Evolutionary conservation across 2,329 filamentous ascomycete species (phyloP), one percentile per base, ranked within the genome.

Genomic region (Fusarium devonianum): DNA sequence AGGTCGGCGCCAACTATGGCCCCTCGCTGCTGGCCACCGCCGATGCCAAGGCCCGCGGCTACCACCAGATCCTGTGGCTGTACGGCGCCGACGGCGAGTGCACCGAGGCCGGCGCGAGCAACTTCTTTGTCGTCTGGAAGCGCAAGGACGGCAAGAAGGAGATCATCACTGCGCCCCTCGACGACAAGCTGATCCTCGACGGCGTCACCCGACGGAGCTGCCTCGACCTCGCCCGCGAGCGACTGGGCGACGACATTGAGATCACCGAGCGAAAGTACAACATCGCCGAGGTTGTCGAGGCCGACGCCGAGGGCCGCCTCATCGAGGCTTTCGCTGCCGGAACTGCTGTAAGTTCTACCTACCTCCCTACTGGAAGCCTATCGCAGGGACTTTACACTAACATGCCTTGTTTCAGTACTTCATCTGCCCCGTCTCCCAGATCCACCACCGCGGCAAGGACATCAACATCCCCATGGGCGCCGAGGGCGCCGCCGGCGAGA

Each of bases 1-100:
- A 97, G 75, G 83, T 97, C 23, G 92, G 92, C 44, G 92, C 92
- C 53, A 97, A 96, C 78, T 97, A 96, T 71, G 92, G 92, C 0
- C 92, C 92, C 13, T 87, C 84, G 14, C 79, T 97, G 43, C 79
- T 90, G 43, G 89, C 90, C 4, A 92, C 92, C 37, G 80, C 81
- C 13, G 88, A 92, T 71, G 92, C 92, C 3, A 77, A 85, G 46
- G 76, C 75, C 9, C 75, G 82, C 29, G 92, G 93, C 0, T 97
- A 85, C 73, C 84, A 93, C 67, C 93, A 97, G 79, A 88, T 97
- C 46, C 81, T 97, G n/a, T 97, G 92, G 92, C 80, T 97, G 39
- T 94, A 96, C 66, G 91, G 91, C 2, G 72, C 83, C 29, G 80
- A 93, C 62, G 83, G 83, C 41, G 83, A 84, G 68, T 92, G 95